phyloP scores from a whole-genome alignment of 768 basidiomycete genomes.

The Cystobasidium ongulense region DNA sequence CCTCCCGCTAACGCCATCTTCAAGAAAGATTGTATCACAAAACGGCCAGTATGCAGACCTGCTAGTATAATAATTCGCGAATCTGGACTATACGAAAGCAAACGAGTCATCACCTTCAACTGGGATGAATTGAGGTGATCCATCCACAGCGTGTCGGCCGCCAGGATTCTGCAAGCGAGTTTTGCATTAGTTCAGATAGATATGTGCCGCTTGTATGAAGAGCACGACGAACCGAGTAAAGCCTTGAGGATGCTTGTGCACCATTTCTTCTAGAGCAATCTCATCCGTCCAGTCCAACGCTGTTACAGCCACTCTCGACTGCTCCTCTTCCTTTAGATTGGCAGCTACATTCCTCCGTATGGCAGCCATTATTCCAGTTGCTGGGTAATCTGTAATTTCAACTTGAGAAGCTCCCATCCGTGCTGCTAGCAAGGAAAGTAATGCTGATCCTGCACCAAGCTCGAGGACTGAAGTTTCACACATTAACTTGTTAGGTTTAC shows the following conservation, averaged over 20 bases:
- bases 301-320: background rate
- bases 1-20: background rate
- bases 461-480: conserved; percentile 2
- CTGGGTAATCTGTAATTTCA: conserved; percentile 25
- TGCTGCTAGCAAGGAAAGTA: background rate
- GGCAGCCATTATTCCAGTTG: background rate
- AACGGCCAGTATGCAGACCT: conserved; percentile 18
- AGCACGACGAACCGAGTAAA: background rate
- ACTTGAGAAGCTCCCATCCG: background rate
- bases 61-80: conserved; percentile 14
- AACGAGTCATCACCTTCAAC: background rate
- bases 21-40: conserved; percentile 8
- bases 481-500: background rate
- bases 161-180: background rate
- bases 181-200: background rate
- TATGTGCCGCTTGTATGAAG: background rate
- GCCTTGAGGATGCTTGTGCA: conserved; percentile 3
- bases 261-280: background rate
- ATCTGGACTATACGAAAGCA: background rate
- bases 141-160: conserved; percentile 29
- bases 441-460: conserved; percentile 23
- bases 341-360: conserved; percentile 5
- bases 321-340: background rate
- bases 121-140: conserved; percentile 5
- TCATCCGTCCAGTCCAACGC: conserved; percentile 24